Evolutionary conservation across 2,329 filamentous ascomycete genomes (phyloP), one percentile per base, ranked within the genome.

Genomic region (Diaporthe sp.): DNA sequence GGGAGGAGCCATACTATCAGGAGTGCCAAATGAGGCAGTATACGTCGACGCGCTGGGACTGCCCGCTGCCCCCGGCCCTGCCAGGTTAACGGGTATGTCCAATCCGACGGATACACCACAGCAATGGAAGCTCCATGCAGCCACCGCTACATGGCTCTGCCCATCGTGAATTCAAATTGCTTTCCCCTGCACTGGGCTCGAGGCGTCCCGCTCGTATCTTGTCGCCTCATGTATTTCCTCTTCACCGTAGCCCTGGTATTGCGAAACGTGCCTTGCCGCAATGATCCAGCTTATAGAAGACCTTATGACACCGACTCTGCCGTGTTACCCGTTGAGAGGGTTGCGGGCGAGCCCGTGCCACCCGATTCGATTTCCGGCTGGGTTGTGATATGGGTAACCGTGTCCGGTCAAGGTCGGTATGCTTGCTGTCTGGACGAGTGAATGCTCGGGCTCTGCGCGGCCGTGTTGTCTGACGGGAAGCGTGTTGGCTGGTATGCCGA

Each of bases 111-210:
- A 67, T 49, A 15, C 39, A 67, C 53, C 28, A 31, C 28, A 34
- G 28, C 28, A 34, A 15, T 57, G 28, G 28, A 57, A 57, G 53
- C 53, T 57, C 28, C 28, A 57, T 19, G 5, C 13, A 57, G 53
- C 31, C 17, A 46, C 42, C n/a, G 42, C 42, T 51, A 67, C 12
- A 67, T 67, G 12, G 61, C 61, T 67, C 25, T 67, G 25, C 61
- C 15, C 42, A 67, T 67, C 42, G 25, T 42, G n/a, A 49, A 67
- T 67, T 67, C 42, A 67, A 67, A 15, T 67, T 67, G 25, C 61
- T 49, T 12, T 44, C 37, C 58, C 58, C 37, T 67, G 25, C 25
- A 22, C 25, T 67, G 25, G 61, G 42, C 42, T 67, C 25, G 25
- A 67, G 61, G 42, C 25, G 42, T 31, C 61, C 42, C 12, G 17